phyloP scores from a whole-genome alignment of 2,329 filamentous ascomycete genomes.

The Trichocomaceae sp. region DNA sequence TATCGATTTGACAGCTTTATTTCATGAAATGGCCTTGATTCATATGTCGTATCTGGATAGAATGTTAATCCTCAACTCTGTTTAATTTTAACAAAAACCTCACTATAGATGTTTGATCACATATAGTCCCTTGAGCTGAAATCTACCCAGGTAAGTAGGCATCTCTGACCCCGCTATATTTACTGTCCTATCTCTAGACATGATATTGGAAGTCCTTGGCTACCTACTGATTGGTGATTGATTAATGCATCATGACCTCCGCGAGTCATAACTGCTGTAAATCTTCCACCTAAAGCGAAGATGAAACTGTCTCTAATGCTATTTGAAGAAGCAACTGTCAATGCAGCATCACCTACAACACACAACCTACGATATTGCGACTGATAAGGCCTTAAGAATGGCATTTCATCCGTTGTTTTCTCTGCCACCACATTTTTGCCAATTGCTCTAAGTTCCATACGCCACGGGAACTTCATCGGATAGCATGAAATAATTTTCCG shows the following conservation, averaged over 20 bases:
- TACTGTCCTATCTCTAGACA: conserved; percentile 3
- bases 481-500: neutral
- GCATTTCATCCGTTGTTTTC: conserved; percentile 1
- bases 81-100: neutral
- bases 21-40: no score
- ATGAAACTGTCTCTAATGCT: neutral
- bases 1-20: no score
- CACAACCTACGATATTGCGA: neutral
- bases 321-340: conserved; percentile 4
- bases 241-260: conserved; percentile 4
- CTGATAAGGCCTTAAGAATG: neutral
- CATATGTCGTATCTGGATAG: no score
- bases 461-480: neutral
- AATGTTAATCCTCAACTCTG: no score
- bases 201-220: conserved; percentile 1
- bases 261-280: neutral
- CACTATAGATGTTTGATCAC: no score
- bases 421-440: neutral
- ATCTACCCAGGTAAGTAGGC: no score
- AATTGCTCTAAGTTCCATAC: neutral
- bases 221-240: neutral
- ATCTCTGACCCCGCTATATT: conserved; percentile 4
- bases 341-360: conserved; percentile 1
- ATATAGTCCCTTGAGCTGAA: no score
- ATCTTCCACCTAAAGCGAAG: neutral